phyloP scores from a whole-genome alignment of 139 green algal species.

The Chlorella sp. region DNA sequence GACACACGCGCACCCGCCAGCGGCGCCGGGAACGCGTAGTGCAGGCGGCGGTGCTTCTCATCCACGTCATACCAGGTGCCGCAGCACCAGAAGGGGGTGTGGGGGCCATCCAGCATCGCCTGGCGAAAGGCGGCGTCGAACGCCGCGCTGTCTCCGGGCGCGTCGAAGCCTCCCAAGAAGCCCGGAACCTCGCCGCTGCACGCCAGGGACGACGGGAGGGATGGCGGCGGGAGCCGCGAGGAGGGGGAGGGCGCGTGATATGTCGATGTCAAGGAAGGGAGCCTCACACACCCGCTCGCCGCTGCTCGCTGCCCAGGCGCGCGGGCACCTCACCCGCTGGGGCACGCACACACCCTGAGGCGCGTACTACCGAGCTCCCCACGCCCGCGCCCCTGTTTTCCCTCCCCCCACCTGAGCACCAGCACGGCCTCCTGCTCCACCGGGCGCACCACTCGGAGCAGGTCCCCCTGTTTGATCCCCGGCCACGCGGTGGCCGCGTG shows the following conservation, averaged over 20 bases:
- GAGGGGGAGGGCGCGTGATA: too few relatives aligned
- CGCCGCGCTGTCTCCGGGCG: too few relatives aligned
- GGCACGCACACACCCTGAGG: too few relatives aligned
- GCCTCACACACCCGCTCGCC: too few relatives aligned
- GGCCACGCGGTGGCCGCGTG: constrained; percentile 4
- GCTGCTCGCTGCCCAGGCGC: too few relatives aligned
- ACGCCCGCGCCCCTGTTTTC: neutral
- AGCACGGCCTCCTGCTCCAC: neutral
- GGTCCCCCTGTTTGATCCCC: neutral
- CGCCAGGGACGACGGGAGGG: too few relatives aligned
- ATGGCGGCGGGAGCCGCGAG: too few relatives aligned
- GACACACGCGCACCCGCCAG: constrained; percentile 1
- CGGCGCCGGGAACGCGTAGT: neutral
- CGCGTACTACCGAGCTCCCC: neutral
- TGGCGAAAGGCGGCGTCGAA: neutral
- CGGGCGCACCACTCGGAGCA: neutral
- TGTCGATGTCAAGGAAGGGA: too few relatives aligned
- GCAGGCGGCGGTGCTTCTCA: neutral
- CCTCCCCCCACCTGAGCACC: neutral
- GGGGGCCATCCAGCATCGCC: constrained; percentile 3
- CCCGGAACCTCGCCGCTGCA: constrained; percentile 4
- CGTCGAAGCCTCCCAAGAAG: constrained; percentile 6
- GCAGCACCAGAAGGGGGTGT: constrained; percentile 12
- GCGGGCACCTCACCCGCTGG: too few relatives aligned
- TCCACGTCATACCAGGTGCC: neutral